A percentile compares a stretch with the other conserved stretches of the same genome.
Evolutionary conservation across 805 yeast species (phyloP).

Genomic region (Jamesozyma jinghongensis): DNA sequence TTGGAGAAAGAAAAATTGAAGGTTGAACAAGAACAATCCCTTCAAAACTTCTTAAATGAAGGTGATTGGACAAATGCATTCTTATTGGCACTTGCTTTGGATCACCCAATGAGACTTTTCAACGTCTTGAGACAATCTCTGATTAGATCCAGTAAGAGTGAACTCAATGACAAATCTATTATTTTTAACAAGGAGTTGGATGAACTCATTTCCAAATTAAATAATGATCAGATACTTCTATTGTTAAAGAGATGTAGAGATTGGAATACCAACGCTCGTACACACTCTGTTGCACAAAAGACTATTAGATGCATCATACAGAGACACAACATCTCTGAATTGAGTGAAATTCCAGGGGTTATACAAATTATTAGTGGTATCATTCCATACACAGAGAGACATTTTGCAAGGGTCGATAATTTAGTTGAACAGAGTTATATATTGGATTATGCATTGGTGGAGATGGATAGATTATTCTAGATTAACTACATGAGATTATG

Average conservation of each 20-base stretch:
- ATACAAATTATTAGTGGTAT: conserved; percentile 63
- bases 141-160: conserved; percentile 34
- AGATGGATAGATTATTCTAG: conserved; percentile 47
- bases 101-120: conserved; percentile 84
- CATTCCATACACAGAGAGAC: conserved; percentile 84
- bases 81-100: conserved; percentile 70
- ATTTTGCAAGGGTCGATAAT: conserved; percentile 64
- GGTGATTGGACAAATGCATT: conserved; percentile 88
- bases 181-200: conserved; percentile 47
- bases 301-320: conserved; percentile 56
- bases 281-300: conserved; percentile 73
- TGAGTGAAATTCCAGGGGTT: conserved; percentile 60
- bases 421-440: conserved; percentile 78
- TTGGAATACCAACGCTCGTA: conserved; percentile 88
- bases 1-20: conserved; percentile 41
- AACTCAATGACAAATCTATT: conserved; percentile 5
- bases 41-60: conserved; percentile 60
- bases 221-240: conserved; percentile 47
- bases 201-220: conserved; percentile 46
- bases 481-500: background rate
- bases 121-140: conserved; percentile 62
- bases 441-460: conserved; percentile 73
- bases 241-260: conserved; percentile 74
- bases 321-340: conserved; percentile 43
- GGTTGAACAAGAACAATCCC: conserved; percentile 83